These are phyloP conservation scores for Pichia sorboxylosa DNA, from an alignment of 1,139 yeast species.

Conservation along the genomic window DNA sequence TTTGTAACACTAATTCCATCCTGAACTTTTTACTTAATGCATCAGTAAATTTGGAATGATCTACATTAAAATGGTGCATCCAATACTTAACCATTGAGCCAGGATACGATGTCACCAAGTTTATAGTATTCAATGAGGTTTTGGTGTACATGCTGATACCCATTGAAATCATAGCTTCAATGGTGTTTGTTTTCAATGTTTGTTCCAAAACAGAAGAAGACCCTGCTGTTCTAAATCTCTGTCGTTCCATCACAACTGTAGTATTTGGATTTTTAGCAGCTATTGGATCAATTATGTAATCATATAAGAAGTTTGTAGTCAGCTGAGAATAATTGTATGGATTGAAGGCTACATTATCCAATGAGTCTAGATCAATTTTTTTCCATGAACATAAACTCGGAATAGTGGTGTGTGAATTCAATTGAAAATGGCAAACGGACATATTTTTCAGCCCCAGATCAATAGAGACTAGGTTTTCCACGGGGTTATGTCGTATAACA, in stretches of 20 bases:
- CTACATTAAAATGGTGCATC: slow-evolving; percentile 1
- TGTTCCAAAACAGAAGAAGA: slow-evolving; percentile 36
- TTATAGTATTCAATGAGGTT: not conserved
- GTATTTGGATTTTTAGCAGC: not conserved
- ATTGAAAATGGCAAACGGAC: slow-evolving; percentile 24
- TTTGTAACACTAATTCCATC: slow-evolving; percentile 15
- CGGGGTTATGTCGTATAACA: not conserved
- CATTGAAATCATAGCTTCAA: slow-evolving; percentile 37
- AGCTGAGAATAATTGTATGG: slow-evolving; percentile 20
- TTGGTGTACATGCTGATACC: slow-evolving; percentile 9
- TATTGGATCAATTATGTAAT: slow-evolving; percentile 4
- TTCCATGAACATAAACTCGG: slow-evolving; percentile 27
- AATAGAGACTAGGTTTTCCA: slow-evolving; percentile 21
- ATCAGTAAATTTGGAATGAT: slow-evolving; percentile 1
- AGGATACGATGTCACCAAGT: slow-evolving; percentile 6
- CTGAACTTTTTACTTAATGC: slow-evolving; percentile 20
- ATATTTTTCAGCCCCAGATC: slow-evolving; percentile 35
- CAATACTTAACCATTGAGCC: slow-evolving; percentile 13
- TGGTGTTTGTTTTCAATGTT: slow-evolving; percentile 38
- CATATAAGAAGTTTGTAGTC: slow-evolving; percentile 12
- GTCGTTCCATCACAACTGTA: slow-evolving; percentile 40
- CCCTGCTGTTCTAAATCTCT: slow-evolving; percentile 39
- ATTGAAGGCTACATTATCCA: slow-evolving; percentile 14
- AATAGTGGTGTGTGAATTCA: slow-evolving; percentile 21
- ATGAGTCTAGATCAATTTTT: slow-evolving; percentile 27